Conservation (phyloP, 352 stramenopile species). For the Phytophthora vignae region DNA sequence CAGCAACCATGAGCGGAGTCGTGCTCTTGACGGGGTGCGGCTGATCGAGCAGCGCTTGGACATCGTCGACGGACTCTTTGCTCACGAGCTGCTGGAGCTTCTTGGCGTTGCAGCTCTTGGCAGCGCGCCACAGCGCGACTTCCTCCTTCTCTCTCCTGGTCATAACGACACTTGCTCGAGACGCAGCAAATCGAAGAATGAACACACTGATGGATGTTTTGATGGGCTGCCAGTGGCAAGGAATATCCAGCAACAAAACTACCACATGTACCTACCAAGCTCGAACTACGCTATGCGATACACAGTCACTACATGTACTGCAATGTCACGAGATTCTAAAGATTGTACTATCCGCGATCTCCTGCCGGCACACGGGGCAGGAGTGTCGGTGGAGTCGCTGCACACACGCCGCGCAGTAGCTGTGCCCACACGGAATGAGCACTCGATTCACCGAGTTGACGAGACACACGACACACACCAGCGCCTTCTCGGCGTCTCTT, state of each 20-base stretch:
- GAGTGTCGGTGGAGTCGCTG: conserved; percentile 42
- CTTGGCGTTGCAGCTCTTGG: conserved; percentile 40
- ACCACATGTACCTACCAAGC: conserved; percentile 23
- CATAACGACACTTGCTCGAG: conserved; percentile 13
- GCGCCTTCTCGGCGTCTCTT: conserved; percentile 56
- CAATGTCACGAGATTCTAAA: conserved; percentile 53
- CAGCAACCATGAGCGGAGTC: conserved; percentile 79
- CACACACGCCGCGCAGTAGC: conserved; percentile 63
- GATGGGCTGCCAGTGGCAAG: background rate
- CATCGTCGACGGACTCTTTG: conserved; percentile 18
- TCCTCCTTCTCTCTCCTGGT: conserved; percentile 26
- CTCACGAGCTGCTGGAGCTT: conserved; percentile 39
- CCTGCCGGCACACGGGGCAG: conserved; percentile 59
- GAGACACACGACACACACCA: conserved; percentile 68
- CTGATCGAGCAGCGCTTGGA: conserved; percentile 44
- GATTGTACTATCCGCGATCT: conserved; percentile 36
- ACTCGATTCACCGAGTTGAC: conserved; percentile 60
- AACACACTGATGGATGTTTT: conserved; percentile 11
- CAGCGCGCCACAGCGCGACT: conserved; percentile 35
- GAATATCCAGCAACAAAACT: conserved; percentile 28
- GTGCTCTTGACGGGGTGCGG: conserved; percentile 59
- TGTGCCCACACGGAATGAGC: conserved; percentile 68
- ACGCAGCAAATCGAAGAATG: conserved; percentile 33
- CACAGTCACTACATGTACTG: background rate
- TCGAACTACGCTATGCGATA: background rate